phyloP scores from a whole-genome alignment of 768 basidiomycete species.

The Chalciporus pseudorubinellus region DNA sequence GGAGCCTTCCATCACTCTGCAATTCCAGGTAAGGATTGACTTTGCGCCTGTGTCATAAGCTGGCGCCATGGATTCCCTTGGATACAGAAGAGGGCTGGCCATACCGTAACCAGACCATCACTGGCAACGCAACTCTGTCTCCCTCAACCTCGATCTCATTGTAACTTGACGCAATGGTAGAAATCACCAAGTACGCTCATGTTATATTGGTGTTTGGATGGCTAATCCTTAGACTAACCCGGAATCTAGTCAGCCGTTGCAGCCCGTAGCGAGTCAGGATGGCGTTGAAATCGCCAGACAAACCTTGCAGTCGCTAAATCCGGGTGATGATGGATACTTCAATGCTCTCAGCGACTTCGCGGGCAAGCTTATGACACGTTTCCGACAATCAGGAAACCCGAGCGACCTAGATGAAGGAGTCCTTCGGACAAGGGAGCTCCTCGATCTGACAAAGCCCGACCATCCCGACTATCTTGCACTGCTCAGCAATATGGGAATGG shows the following conservation, averaged over 20 bases:
- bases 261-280: slow-evolving; percentile 1
- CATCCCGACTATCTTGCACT: slow-evolving; percentile 14
- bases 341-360: slow-evolving; percentile 9
- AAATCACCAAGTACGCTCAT: too few species aligned
- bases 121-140: too few species aligned
- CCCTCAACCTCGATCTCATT: too few species aligned
- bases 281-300: slow-evolving; percentile 12
- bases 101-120: too few species aligned
- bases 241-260: neutral
- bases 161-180: neutral
- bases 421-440: slow-evolving; percentile 8
- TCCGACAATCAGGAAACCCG: slow-evolving; percentile 18
- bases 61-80: too few species aligned
- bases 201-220: too few species aligned
- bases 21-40: too few species aligned
- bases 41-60: too few species aligned
- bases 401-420: slow-evolving; percentile 29
- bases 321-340: slow-evolving; percentile 9
- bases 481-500: slow-evolving; percentile 19
- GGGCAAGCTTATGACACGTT: slow-evolving; percentile 18
- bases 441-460: slow-evolving; percentile 21
- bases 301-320: slow-evolving; percentile 5
- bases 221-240: too few species aligned
- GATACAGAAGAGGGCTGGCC: too few species aligned
- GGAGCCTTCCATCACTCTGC: too few species aligned